Base-by-base conservation (phyloP, 768 basidiomycete species). In the Kwoniella sp. region DNA sequence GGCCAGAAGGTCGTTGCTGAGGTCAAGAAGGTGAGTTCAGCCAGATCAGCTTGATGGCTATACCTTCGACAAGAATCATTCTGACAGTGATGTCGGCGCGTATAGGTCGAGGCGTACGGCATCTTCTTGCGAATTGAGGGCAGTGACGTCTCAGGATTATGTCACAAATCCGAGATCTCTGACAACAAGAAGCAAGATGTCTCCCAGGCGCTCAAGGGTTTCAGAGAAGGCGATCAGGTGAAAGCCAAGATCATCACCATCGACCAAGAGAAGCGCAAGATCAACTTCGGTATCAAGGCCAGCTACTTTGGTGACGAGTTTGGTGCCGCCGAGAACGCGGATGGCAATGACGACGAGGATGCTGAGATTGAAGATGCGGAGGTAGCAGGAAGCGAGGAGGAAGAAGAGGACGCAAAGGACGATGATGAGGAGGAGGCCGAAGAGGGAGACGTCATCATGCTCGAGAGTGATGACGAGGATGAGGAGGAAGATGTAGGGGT, bases 161-260 rank as follows among this genome's bases (percentile, higher is more conserved):
- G 95, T 79, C 95, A 98, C 80, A 93, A 93, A 80, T 91, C 92
- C 11, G 86, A 98, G 93, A 84, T 98, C 48, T 90, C 93, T 8
- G 95, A 97, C 75, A 92, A 91, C 78, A 84, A 87, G 67, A 86
- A 89, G 30, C 90, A 90, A 3, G 91, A 94, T 79, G 87, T 91
- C 23, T 81, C 85, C 28, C 81, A 89, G 41, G 93, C 92, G 9
- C 84, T 96, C 41, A 87, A 85, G 52, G 87, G 86, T 38, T 95
- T 97, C 85, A 86, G 88, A 30, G 89, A 89, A 78, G 93, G 92
- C 4, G 93, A 98, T 80, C 85, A 84, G 41, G 90, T 97, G 66
- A 91, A 89, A 79, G 91, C 90, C 1, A 79, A 88, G 55, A 85
- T 99, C 48, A 79, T 89, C 38, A 85, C 85, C 9, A 84, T 94